Conservation (phyloP, 345 rosid genomes). For the Hibiscus mutabilis region DNA sequence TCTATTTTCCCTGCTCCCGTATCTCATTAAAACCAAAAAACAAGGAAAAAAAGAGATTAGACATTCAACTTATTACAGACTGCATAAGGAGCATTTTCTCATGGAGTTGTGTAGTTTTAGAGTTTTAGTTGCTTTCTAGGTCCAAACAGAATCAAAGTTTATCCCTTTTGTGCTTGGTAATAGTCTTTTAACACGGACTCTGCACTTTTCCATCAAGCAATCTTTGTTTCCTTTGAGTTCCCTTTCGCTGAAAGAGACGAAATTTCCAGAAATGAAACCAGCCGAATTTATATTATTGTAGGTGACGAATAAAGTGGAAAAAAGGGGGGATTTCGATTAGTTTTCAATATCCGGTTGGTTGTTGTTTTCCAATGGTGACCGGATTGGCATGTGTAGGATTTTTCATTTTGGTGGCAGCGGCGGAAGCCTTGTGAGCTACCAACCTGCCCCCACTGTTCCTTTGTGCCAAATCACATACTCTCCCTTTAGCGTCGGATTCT, state of each 20-base stretch:
- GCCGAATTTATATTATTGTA: not conserved
- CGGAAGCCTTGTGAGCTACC: constrained; percentile 23
- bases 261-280: not conserved
- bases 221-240: not conserved
- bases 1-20: constrained; percentile 15
- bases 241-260: not conserved
- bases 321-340: not conserved
- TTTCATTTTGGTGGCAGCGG: constrained; percentile 23
- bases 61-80: constrained; percentile 14
- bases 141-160: not conserved
- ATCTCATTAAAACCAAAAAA: constrained; percentile 9
- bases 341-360: not conserved
- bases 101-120: constrained; percentile 3
- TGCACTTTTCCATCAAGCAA: not conserved
- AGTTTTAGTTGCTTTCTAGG: not conserved
- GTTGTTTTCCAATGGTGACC: constrained; percentile 2
- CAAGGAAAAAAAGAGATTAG: not conserved
- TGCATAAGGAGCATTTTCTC: not conserved
- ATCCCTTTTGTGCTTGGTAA: not conserved
- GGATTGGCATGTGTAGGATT: not conserved
- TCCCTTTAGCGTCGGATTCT: not conserved
- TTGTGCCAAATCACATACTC: constrained; percentile 10
- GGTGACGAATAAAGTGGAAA: not conserved
- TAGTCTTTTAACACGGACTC: not conserved
- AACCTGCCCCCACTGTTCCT: constrained; percentile 15